Conservation (phyloP, 805 yeast species). For the Naumovozyma dairenensis region DNA sequence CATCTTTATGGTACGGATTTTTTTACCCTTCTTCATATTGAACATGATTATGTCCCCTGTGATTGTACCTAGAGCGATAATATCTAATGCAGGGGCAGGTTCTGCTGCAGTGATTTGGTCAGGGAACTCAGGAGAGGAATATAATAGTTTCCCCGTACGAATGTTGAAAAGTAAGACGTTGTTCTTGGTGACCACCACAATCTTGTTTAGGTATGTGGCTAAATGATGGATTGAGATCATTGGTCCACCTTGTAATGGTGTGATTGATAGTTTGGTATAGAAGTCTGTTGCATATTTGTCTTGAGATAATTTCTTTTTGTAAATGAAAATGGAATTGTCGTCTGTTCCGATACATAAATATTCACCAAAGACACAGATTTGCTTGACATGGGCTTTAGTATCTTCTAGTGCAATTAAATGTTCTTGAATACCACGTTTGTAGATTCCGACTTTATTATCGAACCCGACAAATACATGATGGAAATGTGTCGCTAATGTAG, state of each 20-base stretch:
- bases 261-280: constrained; percentile 52
- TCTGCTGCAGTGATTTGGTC: constrained; percentile 61
- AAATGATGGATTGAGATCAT: constrained; percentile 57
- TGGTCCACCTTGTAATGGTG: constrained; percentile 52
- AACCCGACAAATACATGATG: constrained; percentile 76
- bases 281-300: constrained; percentile 46
- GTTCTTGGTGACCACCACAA: constrained; percentile 69
- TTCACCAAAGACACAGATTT: constrained; percentile 65
- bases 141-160: constrained; percentile 65
- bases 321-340: constrained; percentile 41
- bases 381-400: constrained; percentile 32
- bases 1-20: constrained; percentile 40
- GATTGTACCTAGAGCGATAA: constrained; percentile 66
- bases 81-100: constrained; percentile 78
- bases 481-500: constrained; percentile 66
- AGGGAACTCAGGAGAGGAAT: constrained; percentile 43
- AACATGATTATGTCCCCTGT: constrained; percentile 57
- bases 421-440: constrained; percentile 65
- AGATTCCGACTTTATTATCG: constrained; percentile 64
- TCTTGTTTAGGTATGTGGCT: constrained; percentile 85
- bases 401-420: constrained; percentile 27
- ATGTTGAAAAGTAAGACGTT: constrained; percentile 59
- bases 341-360: constrained; percentile 51
- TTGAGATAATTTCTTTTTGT: constrained; percentile 34
- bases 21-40: constrained; percentile 57